Evolutionary conservation across 2,329 filamentous ascomycete species (phyloP).

Genomic region (Periconia sp.): DNA sequence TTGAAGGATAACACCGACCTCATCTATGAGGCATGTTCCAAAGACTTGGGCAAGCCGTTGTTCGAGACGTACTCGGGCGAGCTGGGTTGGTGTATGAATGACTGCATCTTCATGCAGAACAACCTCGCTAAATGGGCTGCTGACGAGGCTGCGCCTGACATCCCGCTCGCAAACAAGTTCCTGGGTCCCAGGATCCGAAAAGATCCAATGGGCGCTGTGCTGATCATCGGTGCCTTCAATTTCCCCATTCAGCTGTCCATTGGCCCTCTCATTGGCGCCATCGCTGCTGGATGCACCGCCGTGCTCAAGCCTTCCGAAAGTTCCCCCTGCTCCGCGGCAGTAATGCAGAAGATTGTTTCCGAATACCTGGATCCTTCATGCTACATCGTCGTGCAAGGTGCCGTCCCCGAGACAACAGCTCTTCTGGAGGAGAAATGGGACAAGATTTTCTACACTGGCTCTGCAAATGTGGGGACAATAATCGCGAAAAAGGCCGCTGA

Average conservation of each 20-base stretch:
- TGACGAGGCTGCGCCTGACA: constrained; percentile 74
- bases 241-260: constrained; percentile 84
- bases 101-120: constrained; percentile 76
- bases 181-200: constrained; percentile 78
- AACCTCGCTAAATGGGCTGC: constrained; percentile 80
- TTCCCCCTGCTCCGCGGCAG: constrained; percentile 72
- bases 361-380: constrained; percentile 74
- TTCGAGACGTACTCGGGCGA: constrained; percentile 77
- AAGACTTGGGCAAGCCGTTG: constrained; percentile 75
- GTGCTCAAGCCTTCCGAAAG: constrained; percentile 90
- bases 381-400: constrained; percentile 80
- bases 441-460: constrained; percentile 97
- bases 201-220: constrained; percentile 79
- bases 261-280: constrained; percentile 81
- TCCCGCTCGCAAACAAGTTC: constrained; percentile 67
- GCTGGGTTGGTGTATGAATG: constrained; percentile 75
- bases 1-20: constrained; percentile 75
- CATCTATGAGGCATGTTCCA: constrained; percentile 72
- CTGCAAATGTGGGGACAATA: constrained; percentile 67
- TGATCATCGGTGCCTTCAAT: constrained; percentile 92
- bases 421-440: constrained; percentile 90
- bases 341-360: constrained; percentile 77
- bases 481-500: constrained; percentile 57
- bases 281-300: constrained; percentile 87
- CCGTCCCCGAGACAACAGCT: constrained; percentile 74